These are phyloP conservation scores for Breynia disticha DNA, from an alignment of 441 rosid genomes.

Conservation along the genomic window DNA sequence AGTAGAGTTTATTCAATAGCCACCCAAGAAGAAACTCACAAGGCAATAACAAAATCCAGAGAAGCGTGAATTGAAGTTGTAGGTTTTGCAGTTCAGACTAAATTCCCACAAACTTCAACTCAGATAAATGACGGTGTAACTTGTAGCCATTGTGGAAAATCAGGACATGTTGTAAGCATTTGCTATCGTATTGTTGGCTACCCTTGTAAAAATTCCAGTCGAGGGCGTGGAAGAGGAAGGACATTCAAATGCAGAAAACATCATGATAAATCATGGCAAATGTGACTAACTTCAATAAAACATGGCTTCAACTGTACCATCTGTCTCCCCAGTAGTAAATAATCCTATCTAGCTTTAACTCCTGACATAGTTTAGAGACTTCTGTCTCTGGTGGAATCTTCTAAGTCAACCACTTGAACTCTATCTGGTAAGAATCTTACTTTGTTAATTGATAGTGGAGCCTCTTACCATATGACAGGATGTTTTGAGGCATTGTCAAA, in stretches of 20 bases:
- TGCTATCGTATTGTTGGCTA: background rate
- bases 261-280: no score
- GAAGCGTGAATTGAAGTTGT: background rate
- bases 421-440: background rate
- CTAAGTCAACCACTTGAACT: background rate
- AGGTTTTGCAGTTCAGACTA: background rate
- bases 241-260: background rate
- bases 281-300: no score
- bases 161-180: background rate
- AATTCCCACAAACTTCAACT: no score
- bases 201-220: background rate
- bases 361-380: background rate
- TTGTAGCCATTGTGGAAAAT: background rate
- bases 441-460: background rate
- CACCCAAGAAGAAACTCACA: background rate
- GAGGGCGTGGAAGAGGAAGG: background rate
- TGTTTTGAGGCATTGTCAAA: background rate
- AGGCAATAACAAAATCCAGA: background rate
- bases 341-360: background rate
- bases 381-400: background rate
- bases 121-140: no score
- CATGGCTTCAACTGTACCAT: no score
- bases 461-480: background rate
- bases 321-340: no score
- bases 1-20: background rate